Conservation (phyloP, 2,329 filamentous ascomycete species). For the Teratosphaeria nubilosa region DNA sequence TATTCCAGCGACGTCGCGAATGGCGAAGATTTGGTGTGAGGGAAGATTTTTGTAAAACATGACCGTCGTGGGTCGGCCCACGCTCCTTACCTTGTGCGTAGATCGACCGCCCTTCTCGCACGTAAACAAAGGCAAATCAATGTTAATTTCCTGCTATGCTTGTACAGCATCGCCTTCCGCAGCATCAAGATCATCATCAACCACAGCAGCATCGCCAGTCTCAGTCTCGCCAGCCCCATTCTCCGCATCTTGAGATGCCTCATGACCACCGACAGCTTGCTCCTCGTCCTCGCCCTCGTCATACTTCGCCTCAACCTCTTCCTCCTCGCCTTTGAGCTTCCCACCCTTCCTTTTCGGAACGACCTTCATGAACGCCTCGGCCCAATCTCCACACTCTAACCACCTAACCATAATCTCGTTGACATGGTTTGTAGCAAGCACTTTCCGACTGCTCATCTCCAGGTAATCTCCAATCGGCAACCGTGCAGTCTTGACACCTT, state of each 20-base stretch:
- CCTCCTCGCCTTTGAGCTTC: conserved; percentile 39
- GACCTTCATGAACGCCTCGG: conserved; percentile 72
- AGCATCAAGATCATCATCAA: neutral
- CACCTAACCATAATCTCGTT: conserved; percentile 93
- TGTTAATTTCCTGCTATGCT: neutral
- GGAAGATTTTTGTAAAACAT: neutral
- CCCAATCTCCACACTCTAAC: conserved; percentile 88
- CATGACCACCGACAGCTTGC: conserved; percentile 5
- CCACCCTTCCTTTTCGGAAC: conserved; percentile 88
- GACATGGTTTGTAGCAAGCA: conserved; percentile 91
- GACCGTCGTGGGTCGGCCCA: neutral
- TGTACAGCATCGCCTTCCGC: neutral
- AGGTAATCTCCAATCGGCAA: conserved; percentile 93
- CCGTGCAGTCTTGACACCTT: conserved; percentile 76
- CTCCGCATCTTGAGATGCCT: neutral
- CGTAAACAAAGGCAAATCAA: neutral
- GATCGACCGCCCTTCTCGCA: neutral
- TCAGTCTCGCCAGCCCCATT: neutral
- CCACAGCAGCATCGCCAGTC: neutral
- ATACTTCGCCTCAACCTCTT: conserved; percentile 8
- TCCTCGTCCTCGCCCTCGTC: conserved; percentile 7
- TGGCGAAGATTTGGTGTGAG: neutral
- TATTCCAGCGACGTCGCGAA: neutral
- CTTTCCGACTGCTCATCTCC: conserved; percentile 75
- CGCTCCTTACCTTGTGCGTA: neutral